A percentile compares a stretch with the other conserved stretches of the same genome.
Evolutionary conservation across 106 monocot genomes (phyloP).

Genomic region (Chionographis japonica): DNA sequence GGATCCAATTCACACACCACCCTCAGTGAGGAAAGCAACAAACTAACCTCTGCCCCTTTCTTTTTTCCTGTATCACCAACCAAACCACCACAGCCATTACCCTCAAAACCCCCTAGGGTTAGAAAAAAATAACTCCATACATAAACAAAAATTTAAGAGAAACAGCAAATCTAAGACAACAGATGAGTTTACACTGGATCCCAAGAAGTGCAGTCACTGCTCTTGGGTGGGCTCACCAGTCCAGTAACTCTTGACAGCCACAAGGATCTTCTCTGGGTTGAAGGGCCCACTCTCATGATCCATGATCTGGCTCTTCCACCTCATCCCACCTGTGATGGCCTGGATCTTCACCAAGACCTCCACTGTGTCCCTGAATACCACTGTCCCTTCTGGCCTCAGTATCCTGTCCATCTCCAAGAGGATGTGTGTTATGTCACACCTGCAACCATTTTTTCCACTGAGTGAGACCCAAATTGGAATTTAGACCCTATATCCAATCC

Average conservation of each 20-base stretch:
- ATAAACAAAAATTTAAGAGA: no score
- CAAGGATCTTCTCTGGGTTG: slow-evolving; percentile 28
- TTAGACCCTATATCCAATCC: neutral
- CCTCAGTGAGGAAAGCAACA: no score
- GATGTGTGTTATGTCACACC: slow-evolving; percentile 28
- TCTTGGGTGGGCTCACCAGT: slow-evolving; percentile 5
- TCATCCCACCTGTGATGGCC: slow-evolving; percentile 17
- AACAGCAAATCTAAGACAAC: neutral
- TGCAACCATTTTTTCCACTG: neutral
- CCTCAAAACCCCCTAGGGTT: no score
- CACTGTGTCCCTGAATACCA: slow-evolving; percentile 21
- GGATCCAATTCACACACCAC: no score
- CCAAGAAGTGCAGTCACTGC: neutral
- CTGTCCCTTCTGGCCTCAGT: slow-evolving; percentile 29
- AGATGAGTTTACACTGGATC: neutral
- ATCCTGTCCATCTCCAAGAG: slow-evolving; percentile 33
- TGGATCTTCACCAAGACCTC: slow-evolving; percentile 22
- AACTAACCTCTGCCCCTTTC: no score
- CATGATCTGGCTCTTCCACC: slow-evolving; percentile 28
- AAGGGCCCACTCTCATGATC: slow-evolving; percentile 33
- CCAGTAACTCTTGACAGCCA: slow-evolving; percentile 36
- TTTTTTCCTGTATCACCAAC: no score
- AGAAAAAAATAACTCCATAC: no score
- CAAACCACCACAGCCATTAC: no score
- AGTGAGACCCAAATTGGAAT: neutral